phyloP scores from a whole-genome alignment of 257 asterid genomes.

The Ilex aquifolium region DNA sequence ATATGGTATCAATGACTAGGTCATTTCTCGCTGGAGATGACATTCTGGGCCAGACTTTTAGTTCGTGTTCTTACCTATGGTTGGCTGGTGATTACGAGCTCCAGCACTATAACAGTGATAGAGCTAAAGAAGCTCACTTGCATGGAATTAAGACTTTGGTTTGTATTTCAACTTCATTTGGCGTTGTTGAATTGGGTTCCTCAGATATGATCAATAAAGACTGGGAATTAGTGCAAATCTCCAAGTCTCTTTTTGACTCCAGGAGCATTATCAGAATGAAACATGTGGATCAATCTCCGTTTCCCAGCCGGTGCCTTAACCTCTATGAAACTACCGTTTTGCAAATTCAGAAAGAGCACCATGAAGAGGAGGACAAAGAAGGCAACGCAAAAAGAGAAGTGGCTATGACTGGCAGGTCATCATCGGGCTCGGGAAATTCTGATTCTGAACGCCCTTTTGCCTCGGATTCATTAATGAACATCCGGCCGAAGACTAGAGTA shows the following conservation, averaged over 20 bases:
- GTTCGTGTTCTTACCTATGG: constrained; percentile 18
- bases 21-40: constrained; percentile 14
- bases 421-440: constrained; percentile 6
- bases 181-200: constrained; percentile 40
- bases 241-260: neutral
- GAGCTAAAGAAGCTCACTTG: constrained; percentile 41
- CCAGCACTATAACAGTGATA: constrained; percentile 14
- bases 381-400: no score
- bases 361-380: neutral
- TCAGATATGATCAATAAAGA: constrained; percentile 17
- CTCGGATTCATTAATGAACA: no score
- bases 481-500: no score
- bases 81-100: constrained; percentile 20
- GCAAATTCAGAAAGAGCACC: neutral
- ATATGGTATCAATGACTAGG: constrained; percentile 17
- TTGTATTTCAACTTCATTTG: constrained; percentile 24
- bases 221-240: constrained; percentile 17
- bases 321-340: neutral
- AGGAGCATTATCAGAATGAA: no score
- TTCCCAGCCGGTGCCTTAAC: neutral
- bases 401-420: no score
- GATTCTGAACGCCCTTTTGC: neutral
- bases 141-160: constrained; percentile 30
- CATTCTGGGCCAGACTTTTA: constrained; percentile 17
- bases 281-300: neutral